Percentiles rank a stretch among this genome's conserved stretches.
phyloP scores from a whole-genome alignment of 164 flowering plant genomes.

The Umbilicus rupestris region DNA sequence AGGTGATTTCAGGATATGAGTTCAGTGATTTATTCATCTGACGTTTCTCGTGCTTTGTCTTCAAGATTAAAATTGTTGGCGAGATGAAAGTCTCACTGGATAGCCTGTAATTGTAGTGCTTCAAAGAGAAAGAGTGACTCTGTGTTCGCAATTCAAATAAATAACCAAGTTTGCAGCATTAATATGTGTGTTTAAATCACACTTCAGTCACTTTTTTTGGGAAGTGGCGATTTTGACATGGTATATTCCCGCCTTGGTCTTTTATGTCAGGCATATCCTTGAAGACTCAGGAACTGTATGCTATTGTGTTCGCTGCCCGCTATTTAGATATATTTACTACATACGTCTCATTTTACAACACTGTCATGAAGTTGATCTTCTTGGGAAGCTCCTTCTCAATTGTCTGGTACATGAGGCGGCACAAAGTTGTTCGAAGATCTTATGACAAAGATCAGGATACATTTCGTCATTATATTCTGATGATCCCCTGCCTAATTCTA shows the following conservation, averaged over 20 bases:
- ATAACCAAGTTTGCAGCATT: background rate
- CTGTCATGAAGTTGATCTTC: constrained; percentile 83
- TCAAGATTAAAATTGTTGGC: background rate
- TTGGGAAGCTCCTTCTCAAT: constrained; percentile 62
- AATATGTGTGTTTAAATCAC: too few relatives aligned
- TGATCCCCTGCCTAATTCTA: constrained; percentile 42
- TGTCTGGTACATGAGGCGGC: constrained; percentile 78
- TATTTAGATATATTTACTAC: constrained; percentile 77
- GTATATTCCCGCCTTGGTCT: background rate
- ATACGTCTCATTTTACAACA: constrained; percentile 68
- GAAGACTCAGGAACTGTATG: constrained; percentile 88
- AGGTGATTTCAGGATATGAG: background rate
- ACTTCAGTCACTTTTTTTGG: background rate
- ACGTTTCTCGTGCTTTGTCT: background rate
- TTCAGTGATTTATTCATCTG: background rate
- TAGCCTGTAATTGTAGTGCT: too few relatives aligned
- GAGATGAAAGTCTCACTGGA: background rate
- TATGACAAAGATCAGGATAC: constrained; percentile 75
- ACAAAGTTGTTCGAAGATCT: constrained; percentile 44
- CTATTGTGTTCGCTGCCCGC: constrained; percentile 65
- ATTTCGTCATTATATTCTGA: constrained; percentile 60
- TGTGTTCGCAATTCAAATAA: background rate
- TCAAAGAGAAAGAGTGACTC: too few relatives aligned
- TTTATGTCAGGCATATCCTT: constrained; percentile 59
- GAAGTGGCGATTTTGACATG: background rate